These are phyloP conservation scores for Sophora flavescens DNA, from an alignment of 306 rosid species.

Conservation along the genomic window DNA sequence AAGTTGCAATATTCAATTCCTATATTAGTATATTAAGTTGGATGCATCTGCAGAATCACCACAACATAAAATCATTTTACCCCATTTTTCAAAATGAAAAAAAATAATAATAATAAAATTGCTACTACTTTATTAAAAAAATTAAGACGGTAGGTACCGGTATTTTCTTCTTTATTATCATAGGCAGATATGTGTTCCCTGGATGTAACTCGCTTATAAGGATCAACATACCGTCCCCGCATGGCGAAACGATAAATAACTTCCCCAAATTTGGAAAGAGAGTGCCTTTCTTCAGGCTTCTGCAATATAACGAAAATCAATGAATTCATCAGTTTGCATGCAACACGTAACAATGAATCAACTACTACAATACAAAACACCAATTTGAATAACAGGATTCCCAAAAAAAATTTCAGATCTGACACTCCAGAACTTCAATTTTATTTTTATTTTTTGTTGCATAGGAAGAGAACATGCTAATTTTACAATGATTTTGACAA, in stretches of 20 bases:
- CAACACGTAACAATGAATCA: neutral
- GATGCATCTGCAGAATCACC: neutral
- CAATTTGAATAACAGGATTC: neutral
- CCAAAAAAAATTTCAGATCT: slow-evolving; percentile 16
- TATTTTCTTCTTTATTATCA: slow-evolving; percentile 51
- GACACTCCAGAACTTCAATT: neutral
- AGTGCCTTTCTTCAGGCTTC: slow-evolving; percentile 37
- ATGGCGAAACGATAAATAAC: slow-evolving; percentile 48
- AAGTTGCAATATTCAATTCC: neutral
- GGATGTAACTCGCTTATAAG: slow-evolving; percentile 49
- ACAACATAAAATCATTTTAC: neutral
- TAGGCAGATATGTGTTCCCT: slow-evolving; percentile 48
- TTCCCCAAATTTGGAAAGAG: slow-evolving; percentile 38
- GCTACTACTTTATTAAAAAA: neutral
- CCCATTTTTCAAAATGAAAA: neutral
- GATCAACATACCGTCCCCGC: slow-evolving; percentile 62
- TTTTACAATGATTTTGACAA: neutral
- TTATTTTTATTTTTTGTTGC: neutral
- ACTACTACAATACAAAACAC: neutral
- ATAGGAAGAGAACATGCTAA: neutral
- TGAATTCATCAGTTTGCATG: neutral
- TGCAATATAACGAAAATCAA: slow-evolving; percentile 41
- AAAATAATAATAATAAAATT: neutral
- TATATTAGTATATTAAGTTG: neutral
- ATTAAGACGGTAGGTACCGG: slow-evolving; percentile 45